Conservation (phyloP, 768 basidiomycete species). For the Suillus lakei region DNA sequence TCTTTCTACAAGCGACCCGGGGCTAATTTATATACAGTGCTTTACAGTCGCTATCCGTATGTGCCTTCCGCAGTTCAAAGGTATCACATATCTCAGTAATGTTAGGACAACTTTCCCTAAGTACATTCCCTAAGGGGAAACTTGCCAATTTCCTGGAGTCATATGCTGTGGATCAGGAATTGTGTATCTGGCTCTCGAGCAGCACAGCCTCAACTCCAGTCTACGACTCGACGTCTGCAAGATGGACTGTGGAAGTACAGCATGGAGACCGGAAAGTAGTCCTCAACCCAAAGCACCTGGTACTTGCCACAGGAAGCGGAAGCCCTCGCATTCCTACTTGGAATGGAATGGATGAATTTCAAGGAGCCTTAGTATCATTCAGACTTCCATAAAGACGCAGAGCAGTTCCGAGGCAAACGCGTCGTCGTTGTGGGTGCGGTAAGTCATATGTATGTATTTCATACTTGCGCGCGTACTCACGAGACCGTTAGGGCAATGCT, state of each 20-base stretch:
- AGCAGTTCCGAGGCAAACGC: constrained; percentile 57
- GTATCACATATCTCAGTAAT: not conserved
- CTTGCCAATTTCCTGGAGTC: constrained; percentile 63
- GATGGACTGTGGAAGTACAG: not conserved
- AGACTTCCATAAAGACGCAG: constrained; percentile 46
- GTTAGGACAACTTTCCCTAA: not conserved
- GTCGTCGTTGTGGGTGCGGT: constrained; percentile 57
- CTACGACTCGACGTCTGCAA: not conserved
- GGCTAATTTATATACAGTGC: constrained; percentile 36
- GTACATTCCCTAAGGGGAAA: constrained; percentile 27
- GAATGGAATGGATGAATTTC: constrained; percentile 47
- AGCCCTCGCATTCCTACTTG: not conserved
- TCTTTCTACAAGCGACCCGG: not conserved
- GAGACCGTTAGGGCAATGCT: not conserved
- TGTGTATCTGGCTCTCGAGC: constrained; percentile 60
- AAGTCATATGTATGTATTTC: not conserved
- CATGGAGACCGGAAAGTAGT: not conserved
- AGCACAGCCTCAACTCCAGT: constrained; percentile 34
- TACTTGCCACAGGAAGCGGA: constrained; percentile 1
- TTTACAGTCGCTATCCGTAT: constrained; percentile 52
- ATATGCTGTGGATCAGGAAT: constrained; percentile 56
- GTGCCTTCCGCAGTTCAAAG: constrained; percentile 45
- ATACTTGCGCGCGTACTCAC: not conserved
- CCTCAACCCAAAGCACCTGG: not conserved
- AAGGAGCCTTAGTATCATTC: constrained; percentile 58